A percentile compares a stretch with the other conserved stretches of the same genome.
Evolutionary conservation across 164 flowering plant species (phyloP).

Genomic region (Warburgia ugandensis): DNA sequence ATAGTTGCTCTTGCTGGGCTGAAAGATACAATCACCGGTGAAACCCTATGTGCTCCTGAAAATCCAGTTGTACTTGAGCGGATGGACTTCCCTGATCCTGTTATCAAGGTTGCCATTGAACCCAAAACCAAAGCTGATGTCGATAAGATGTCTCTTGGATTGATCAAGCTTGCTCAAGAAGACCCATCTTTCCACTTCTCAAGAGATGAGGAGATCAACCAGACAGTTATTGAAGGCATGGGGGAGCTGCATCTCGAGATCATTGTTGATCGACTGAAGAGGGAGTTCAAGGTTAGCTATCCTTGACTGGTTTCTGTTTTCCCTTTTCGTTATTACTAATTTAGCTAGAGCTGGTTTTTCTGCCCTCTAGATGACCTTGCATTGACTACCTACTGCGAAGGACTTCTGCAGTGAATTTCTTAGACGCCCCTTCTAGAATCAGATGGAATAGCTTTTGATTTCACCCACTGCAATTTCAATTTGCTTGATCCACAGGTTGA

Average conservation of each 20-base stretch:
- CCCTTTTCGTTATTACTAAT: background rate
- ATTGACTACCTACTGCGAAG: too few relatives aligned
- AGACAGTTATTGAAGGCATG: constrained; percentile 97
- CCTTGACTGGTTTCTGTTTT: background rate
- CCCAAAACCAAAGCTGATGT: constrained; percentile 94
- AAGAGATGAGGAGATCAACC: constrained; percentile 83
- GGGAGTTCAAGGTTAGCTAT: constrained; percentile 74
- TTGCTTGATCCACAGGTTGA: constrained; percentile 51
- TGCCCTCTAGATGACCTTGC: too few relatives aligned
- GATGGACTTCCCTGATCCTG: constrained; percentile 98
- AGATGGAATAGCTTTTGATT: too few relatives aligned
- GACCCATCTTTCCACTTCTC: constrained; percentile 98
- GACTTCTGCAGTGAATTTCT: too few relatives aligned
- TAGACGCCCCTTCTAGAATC: too few relatives aligned
- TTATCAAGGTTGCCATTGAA: constrained; percentile 93
- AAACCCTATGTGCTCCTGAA: constrained; percentile 78
- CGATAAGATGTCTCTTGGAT: constrained; percentile 79
- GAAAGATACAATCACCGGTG: constrained; percentile 90
- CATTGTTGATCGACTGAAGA: constrained; percentile 85
- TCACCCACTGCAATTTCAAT: too few relatives aligned
- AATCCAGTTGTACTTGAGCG: constrained; percentile 76
- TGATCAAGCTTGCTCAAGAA: constrained; percentile 89
- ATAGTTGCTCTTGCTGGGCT: constrained; percentile 91
- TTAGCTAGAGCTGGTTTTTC: too few relatives aligned
- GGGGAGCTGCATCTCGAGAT: constrained; percentile 98